phyloP scores from a whole-genome alignment of 2,329 filamentous ascomycete species.

The Clarireedia paspali region DNA sequence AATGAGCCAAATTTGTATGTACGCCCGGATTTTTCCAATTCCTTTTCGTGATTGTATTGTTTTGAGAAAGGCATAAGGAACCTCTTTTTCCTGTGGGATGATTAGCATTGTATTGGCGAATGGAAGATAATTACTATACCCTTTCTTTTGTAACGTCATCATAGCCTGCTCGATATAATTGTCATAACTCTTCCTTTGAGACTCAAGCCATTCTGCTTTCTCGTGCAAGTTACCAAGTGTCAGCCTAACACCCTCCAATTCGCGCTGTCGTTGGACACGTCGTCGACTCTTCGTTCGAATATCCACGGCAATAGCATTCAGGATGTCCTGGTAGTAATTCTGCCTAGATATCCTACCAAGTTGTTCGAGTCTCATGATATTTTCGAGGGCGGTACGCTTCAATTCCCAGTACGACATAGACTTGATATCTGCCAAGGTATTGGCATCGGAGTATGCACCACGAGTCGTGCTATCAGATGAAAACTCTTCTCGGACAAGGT shows the following conservation, averaged over 20 bases:
- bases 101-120: constrained; percentile 11
- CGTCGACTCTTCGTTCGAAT: constrained; percentile 95
- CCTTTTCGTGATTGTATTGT: constrained; percentile 96
- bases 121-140: constrained; percentile 39
- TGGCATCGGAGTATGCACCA: constrained; percentile 83
- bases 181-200: constrained; percentile 95
- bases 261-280: constrained; percentile 82
- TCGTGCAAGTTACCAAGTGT: constrained; percentile 71
- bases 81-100: constrained; percentile 61
- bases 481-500: constrained; percentile 76
- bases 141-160: constrained; percentile 94
- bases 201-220: constrained; percentile 87
- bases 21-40: constrained; percentile 84
- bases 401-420: constrained; percentile 85
- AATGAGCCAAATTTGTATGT: constrained; percentile 96
- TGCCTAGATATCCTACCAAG: constrained; percentile 76
- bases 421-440: constrained; percentile 79
- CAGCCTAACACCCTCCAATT: constrained; percentile 74
- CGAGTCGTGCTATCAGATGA: constrained; percentile 57
- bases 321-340: constrained; percentile 94
- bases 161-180: constrained; percentile 99
- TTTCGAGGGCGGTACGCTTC: constrained; percentile 88
- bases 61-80: constrained; percentile 96
- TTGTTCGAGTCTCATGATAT: constrained; percentile 82
- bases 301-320: constrained; percentile 93